A percentile compares a stretch with the other conserved stretches of the same genome.
phyloP scores from a whole-genome alignment of 768 basidiomycete genomes.

The Leccinum olivaceopallidum region DNA sequence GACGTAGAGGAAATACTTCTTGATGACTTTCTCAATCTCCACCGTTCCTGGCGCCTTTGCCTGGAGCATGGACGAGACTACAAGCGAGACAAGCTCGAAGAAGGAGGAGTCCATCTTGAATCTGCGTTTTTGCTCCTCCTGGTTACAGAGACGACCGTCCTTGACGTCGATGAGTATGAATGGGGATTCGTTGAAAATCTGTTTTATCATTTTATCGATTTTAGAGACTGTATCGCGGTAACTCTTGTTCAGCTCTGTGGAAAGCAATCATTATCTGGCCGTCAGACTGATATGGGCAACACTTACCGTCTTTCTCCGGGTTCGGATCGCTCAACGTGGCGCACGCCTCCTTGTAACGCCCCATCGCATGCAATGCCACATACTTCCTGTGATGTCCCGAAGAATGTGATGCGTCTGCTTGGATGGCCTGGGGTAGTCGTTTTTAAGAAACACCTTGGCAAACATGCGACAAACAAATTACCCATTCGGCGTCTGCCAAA shows the following conservation, averaged over 20 bases:
- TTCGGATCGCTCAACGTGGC: background rate
- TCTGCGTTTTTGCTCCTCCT: background rate
- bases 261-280: background rate
- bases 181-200: background rate
- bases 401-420: background rate
- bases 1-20: background rate
- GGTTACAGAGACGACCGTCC: conserved; percentile 1
- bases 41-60: background rate
- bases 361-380: background rate
- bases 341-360: background rate
- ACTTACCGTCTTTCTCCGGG: background rate
- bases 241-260: conserved; percentile 1
- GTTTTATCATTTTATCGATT: background rate
- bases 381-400: conserved; percentile 6
- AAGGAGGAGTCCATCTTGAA: background rate
- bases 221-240: background rate
- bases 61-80: background rate
- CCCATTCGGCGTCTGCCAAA: conserved; percentile 7
- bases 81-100: background rate
- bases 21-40: background rate
- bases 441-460: background rate
- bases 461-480: background rate
- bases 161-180: conserved; percentile 14
- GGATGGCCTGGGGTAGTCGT: conserved; percentile 7
- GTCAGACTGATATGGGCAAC: background rate